A percentile compares a stretch with the other conserved stretches of the same genome.
phyloP scores from a whole-genome alignment of 1,284 basidiomycete genomes.

The Boletus coffeatus region DNA sequence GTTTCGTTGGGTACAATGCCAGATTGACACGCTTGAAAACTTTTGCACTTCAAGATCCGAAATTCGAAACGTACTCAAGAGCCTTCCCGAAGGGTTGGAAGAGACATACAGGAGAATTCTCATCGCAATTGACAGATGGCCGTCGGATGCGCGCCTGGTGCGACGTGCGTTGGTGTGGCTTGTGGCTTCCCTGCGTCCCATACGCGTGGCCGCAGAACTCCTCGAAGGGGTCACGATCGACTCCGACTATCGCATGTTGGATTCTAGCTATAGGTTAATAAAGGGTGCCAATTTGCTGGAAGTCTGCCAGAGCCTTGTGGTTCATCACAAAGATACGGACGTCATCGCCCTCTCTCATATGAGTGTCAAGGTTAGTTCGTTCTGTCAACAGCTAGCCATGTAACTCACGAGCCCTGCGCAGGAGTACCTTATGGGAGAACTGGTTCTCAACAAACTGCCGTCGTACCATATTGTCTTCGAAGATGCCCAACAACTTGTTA shows the following conservation, averaged over 20 bases:
- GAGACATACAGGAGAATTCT: conserved; percentile 14
- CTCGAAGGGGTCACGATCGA: conserved; percentile 6
- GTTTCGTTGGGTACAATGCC: conserved; percentile 16
- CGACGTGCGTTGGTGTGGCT: conserved; percentile 8
- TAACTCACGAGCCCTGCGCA: not conserved
- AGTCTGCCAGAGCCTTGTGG: conserved; percentile 2
- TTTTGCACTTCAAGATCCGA: not conserved
- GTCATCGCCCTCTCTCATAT: conserved; percentile 5
- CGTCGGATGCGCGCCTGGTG: not conserved
- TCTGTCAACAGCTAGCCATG: not conserved
- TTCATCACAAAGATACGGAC: conserved; percentile 1
- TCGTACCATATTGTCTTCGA: conserved; percentile 1
- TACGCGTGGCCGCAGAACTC: not conserved
- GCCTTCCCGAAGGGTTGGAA: conserved; percentile 11
- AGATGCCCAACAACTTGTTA: conserved; percentile 2
- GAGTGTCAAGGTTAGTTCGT: conserved; percentile 6
- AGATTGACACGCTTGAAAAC: conserved; percentile 6
- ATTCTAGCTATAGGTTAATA: not conserved
- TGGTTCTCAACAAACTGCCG: not conserved
- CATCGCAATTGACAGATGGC: not conserved
- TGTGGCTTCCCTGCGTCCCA: conserved; percentile 3
- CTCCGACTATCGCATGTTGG: not conserved
- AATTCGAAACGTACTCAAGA: conserved; percentile 2
- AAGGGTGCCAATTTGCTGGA: not conserved
- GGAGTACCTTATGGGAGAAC: conserved; percentile 6